Conservation (phyloP, 2,329 filamentous ascomycete species). For the Aspergillus proliferans region DNA sequence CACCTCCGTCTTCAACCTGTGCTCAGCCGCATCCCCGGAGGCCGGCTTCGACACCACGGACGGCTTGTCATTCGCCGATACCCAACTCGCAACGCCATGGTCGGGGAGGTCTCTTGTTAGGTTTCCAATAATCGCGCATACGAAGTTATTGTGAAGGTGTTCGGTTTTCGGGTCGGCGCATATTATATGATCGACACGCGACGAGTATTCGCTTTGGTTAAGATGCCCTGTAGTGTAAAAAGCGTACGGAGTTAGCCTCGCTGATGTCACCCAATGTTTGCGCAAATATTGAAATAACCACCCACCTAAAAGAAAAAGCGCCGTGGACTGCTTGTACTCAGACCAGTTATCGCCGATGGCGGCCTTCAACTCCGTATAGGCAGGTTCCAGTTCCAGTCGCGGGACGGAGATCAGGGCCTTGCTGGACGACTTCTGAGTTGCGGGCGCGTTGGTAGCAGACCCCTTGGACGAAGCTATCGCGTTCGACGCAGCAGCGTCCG, state of each 20-base stretch:
- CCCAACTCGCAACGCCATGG: slow-evolving; percentile 58
- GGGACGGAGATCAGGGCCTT: slow-evolving; percentile 50
- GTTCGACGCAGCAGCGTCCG: slow-evolving; percentile 30
- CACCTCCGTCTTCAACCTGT: slow-evolving; percentile 57
- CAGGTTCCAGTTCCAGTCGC: slow-evolving; percentile 57
- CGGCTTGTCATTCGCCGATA: slow-evolving; percentile 54
- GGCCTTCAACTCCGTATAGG: slow-evolving; percentile 56
- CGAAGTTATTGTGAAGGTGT: slow-evolving; percentile 57
- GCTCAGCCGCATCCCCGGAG: slow-evolving; percentile 56
- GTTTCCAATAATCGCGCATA: slow-evolving; percentile 55
- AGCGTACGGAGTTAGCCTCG: not conserved
- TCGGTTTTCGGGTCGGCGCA: slow-evolving; percentile 47
- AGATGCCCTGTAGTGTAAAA: slow-evolving; percentile 43
- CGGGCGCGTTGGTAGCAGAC: slow-evolving; percentile 20
- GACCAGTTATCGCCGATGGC: slow-evolving; percentile 55
- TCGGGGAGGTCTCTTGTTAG: slow-evolving; percentile 55
- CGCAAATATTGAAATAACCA: not conserved
- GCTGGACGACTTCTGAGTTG: slow-evolving; percentile 40
- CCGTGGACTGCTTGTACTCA: slow-evolving; percentile 54
- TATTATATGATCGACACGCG: slow-evolving; percentile 51
- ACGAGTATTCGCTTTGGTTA: slow-evolving; percentile 56
- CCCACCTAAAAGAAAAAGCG: slow-evolving; percentile 53
- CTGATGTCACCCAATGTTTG: not conserved
- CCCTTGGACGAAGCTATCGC: slow-evolving; percentile 26
- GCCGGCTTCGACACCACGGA: slow-evolving; percentile 45